phyloP scores from a whole-genome alignment of 176 grass and related monocot species.

The Poa annua region DNA sequence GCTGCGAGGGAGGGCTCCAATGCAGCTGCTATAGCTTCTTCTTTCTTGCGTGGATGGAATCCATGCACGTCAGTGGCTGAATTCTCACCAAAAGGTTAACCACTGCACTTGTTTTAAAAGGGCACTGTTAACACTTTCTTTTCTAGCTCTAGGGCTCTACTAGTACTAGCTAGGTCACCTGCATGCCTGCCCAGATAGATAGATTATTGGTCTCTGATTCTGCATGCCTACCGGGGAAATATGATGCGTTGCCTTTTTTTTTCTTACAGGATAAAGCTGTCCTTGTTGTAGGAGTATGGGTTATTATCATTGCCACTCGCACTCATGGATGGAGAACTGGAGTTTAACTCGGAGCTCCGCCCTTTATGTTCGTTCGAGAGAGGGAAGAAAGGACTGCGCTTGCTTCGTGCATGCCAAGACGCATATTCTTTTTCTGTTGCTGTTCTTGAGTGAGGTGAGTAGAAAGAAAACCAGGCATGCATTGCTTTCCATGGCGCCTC shows the following conservation, averaged over 20 bases:
- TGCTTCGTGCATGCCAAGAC: slow-evolving; percentile 4
- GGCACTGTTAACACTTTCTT: slow-evolving; percentile 33
- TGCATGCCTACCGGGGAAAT: slow-evolving; percentile 44
- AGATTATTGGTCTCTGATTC: slow-evolving; percentile 32
- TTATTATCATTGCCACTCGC: slow-evolving; percentile 51
- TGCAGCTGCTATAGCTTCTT: background rate
- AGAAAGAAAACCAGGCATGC: too few species aligned
- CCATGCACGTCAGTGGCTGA: slow-evolving; percentile 46
- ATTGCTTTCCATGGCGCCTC: too few species aligned
- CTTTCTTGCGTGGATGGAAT: slow-evolving; percentile 58
- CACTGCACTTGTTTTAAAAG: slow-evolving; percentile 35
- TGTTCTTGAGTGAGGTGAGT: background rate
- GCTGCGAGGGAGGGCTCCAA: slow-evolving; percentile 42
- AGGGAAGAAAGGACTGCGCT: slow-evolving; percentile 29
- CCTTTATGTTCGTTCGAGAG: background rate
- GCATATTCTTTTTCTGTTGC: slow-evolving; percentile 19
- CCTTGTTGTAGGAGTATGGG: background rate
- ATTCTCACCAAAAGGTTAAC: slow-evolving; percentile 21
- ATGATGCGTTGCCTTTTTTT: slow-evolving; percentile 48
- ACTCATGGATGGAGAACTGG: slow-evolving; percentile 41
- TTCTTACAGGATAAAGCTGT: slow-evolving; percentile 40
- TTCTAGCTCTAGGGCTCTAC: background rate
- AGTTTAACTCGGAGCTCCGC: slow-evolving; percentile 28
- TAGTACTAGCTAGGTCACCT: background rate
- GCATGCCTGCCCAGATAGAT: slow-evolving; percentile 9